A percentile compares a stretch with the other conserved stretches of the same genome.
Evolutionary conservation across 2,329 filamentous ascomycete species (phyloP).

Genomic region (Cordyceps tenuipes): DNA sequence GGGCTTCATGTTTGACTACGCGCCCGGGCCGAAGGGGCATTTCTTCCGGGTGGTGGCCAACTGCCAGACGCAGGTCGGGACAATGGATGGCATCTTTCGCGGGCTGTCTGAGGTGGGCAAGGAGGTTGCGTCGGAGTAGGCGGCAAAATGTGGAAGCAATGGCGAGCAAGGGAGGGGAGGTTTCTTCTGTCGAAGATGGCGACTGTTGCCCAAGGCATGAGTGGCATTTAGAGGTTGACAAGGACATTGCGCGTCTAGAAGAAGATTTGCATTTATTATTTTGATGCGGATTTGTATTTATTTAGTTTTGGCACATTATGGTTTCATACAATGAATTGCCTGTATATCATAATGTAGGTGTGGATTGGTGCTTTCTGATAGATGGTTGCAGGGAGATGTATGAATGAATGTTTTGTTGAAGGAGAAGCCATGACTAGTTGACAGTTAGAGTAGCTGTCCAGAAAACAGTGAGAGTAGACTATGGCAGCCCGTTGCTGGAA

Average conservation of each 20-base stretch:
- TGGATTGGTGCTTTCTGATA: too few relatives aligned
- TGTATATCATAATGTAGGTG: neutral
- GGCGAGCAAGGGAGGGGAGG: too few relatives aligned
- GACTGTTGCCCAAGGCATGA: neutral
- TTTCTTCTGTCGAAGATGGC: neutral
- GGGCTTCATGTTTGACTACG: slow-evolving; percentile 54
- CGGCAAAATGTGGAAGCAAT: neutral
- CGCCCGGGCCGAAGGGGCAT: slow-evolving; percentile 44
- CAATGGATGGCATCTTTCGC: slow-evolving; percentile 44
- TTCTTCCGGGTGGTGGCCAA: slow-evolving; percentile 54
- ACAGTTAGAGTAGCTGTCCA: too few relatives aligned
- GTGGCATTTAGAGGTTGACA: neutral
- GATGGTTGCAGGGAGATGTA: too few relatives aligned
- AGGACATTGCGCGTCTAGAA: neutral
- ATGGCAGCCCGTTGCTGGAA: too few relatives aligned
- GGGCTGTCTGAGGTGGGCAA: slow-evolving; percentile 40
- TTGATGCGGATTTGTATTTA: neutral
- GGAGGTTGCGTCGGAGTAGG: neutral
- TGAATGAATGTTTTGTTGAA: too few relatives aligned
- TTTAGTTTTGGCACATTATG: neutral
- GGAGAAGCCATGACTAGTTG: too few relatives aligned
- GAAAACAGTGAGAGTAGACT: too few relatives aligned
- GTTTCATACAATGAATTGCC: neutral
- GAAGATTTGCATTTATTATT: neutral
- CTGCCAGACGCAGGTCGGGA: slow-evolving; percentile 42